Evolutionary conservation across 1,284 basidiomycete species (phyloP).

Genomic region (Puccinia coronata): DNA sequence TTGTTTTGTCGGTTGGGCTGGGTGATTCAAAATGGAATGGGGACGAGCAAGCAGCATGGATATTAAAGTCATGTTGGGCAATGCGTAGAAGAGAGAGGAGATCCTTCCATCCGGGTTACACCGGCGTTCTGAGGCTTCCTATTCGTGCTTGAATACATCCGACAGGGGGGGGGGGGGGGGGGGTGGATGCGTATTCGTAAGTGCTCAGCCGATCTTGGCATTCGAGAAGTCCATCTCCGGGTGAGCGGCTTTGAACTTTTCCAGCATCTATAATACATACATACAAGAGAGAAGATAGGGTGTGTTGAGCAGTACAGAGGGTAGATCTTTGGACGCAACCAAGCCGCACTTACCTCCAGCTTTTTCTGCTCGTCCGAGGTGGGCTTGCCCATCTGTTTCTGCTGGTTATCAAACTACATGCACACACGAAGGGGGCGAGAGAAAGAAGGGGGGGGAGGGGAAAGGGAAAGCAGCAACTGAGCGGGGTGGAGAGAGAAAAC

Average conservation of each 20-base stretch:
- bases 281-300: neutral
- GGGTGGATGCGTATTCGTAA: neutral
- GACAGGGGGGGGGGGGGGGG: too few species aligned
- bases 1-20: too few species aligned
- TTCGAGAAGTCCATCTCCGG: conserved; percentile 82
- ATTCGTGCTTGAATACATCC: too few species aligned
- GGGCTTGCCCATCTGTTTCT: conserved; percentile 94
- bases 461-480: conserved; percentile 17
- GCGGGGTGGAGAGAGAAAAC: neutral
- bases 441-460: too few species aligned
- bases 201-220: conserved; percentile 37
- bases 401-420: conserved; percentile 93
- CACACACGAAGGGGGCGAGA: too few species aligned
- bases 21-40: too few species aligned
- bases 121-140: too few species aligned
- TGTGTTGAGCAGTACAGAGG: too few species aligned
- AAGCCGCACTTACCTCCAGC: conserved; percentile 63
- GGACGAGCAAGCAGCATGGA: too few species aligned
- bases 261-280: conserved; percentile 66
- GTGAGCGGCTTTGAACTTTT: conserved; percentile 84
- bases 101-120: too few species aligned
- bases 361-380: conserved; percentile 59
- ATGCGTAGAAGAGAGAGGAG: too few species aligned
- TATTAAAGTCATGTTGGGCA: too few species aligned
- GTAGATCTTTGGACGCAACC: neutral